Conservation (phyloP, 306 rosid genomes). For the Citrullus colocynthis region DNA sequence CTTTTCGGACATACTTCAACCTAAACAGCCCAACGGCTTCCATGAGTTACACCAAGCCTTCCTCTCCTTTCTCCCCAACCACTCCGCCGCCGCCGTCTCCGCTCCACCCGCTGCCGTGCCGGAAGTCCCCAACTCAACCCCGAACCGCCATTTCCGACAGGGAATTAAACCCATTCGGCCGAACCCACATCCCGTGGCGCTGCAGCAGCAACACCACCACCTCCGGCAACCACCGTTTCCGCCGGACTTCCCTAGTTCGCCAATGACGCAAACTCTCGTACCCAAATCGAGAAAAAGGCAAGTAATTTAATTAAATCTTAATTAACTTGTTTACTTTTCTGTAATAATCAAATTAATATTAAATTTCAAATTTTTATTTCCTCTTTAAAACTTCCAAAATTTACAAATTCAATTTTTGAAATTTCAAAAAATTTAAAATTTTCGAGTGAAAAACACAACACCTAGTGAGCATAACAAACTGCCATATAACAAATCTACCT, state of each 20-base stretch:
- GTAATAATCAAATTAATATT: too few relatives aligned
- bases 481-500: too few relatives aligned
- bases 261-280: neutral
- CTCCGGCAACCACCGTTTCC: neutral
- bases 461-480: too few relatives aligned
- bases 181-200: neutral
- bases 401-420: too few relatives aligned
- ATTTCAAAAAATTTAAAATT: too few relatives aligned
- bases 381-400: too few relatives aligned
- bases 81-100: conserved; percentile 3
- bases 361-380: too few relatives aligned
- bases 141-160: neutral
- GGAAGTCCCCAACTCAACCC: neutral
- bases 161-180: neutral
- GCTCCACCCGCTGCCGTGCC: neutral
- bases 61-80: conserved; percentile 22
- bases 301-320: neutral
- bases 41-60: conserved; percentile 34
- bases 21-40: conserved; percentile 22
- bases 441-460: too few relatives aligned
- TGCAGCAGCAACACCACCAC: neutral
- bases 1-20: conserved; percentile 31
- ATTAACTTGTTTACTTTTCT: neutral
- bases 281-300: conserved; percentile 10
- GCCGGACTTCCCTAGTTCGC: neutral